Evolutionary conservation across 768 basidiomycete species (phyloP), one percentile per base, ranked within the genome.

Genomic region (Termitomyces sp.): DNA sequence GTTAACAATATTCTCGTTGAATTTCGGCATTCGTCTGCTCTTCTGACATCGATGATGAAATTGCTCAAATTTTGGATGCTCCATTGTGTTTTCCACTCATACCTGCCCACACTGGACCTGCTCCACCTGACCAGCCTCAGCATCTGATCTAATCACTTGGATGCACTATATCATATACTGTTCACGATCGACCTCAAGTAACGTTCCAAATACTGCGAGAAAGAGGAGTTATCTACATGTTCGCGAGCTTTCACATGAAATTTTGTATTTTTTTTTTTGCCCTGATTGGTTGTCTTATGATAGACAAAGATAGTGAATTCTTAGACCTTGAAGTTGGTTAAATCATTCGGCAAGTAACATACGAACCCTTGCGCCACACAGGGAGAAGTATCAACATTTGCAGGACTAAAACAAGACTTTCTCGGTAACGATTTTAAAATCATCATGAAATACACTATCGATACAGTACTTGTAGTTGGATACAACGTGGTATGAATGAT

Each of bases 401-500:
- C 28, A 46, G 15, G 2, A 13, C 28, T 28, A 15, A 9, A 33
- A 28, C 8, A 13, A 18, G 11, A 39, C 24, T 40, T 32, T n/a
- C 39, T 16, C 20, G 1, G 7, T 42, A 15, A 55, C 18, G 7
- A 9, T 28, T 55, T 40, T 13, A n/a, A 13, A 6, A 24, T 44
- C 9, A 39, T 42, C 54, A 44, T 42, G 40, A 20, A 40, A 39
- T 42, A 55, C 49, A 55, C 12, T 59, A 59, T 42, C 28, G 48
- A 62, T 65, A 65, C 61, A 62, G 51, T 51, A n/a, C 49, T 55
- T 77, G 76, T 76, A 78, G 76, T 77, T 78, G 76, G 77, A 79
- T 78, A 78, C 77, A 78, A 62, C 54, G 72, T 63, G 44, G 58
- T 60, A 66, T 67, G 66, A 56, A 53, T 63, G n/a, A n/a, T n/a